These are phyloP conservation scores for Diaporthe caulivora DNA, from an alignment of 2,329 filamentous ascomycete genomes.

Conservation along the genomic window DNA sequence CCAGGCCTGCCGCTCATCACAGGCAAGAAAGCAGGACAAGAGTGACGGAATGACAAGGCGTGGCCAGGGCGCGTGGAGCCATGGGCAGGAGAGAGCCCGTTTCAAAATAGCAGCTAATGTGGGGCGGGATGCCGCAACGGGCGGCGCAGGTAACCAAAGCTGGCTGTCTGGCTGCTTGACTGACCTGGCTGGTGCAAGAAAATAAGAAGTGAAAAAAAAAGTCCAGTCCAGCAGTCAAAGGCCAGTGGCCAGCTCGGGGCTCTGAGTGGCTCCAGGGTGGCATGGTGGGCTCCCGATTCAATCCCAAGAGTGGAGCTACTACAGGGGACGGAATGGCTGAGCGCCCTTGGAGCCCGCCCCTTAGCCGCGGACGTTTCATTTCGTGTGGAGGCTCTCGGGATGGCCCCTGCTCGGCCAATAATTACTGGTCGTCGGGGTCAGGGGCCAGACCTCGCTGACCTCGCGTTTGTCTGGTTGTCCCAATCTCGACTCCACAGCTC, in stretches of 20 bases:
- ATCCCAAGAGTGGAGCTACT: constrained; percentile 31
- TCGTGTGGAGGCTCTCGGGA: constrained; percentile 29
- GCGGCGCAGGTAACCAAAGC: neutral
- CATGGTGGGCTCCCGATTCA: constrained; percentile 27
- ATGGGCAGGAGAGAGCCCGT: constrained; percentile 6
- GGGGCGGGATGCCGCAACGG: constrained; percentile 20
- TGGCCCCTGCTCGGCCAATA: constrained; percentile 29
- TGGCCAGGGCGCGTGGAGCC: constrained; percentile 16
- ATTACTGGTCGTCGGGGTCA: constrained; percentile 32
- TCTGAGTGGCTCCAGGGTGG: too few species aligned
- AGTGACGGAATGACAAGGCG: neutral
- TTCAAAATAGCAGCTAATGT: constrained; percentile 35
- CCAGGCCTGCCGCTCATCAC: constrained; percentile 2
- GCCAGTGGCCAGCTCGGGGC: too few species aligned
- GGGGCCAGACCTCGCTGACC: constrained; percentile 33
- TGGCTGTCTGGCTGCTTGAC: neutral
- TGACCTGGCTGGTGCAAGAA: neutral
- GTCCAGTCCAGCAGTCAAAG: too few species aligned
- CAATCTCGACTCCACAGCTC: constrained; percentile 31
- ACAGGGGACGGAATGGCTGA: constrained; percentile 33
- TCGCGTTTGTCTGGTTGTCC: constrained; percentile 28
- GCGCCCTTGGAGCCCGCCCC: neutral
- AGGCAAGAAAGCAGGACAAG: neutral
- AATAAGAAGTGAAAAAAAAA: too few species aligned
- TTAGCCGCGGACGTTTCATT: constrained; percentile 38